Percentiles rank a stretch among this genome's conserved stretches.
phyloP scores from a whole-genome alignment of 495 filamentous ascomycete genomes.

The Baudoinia panamericana region DNA sequence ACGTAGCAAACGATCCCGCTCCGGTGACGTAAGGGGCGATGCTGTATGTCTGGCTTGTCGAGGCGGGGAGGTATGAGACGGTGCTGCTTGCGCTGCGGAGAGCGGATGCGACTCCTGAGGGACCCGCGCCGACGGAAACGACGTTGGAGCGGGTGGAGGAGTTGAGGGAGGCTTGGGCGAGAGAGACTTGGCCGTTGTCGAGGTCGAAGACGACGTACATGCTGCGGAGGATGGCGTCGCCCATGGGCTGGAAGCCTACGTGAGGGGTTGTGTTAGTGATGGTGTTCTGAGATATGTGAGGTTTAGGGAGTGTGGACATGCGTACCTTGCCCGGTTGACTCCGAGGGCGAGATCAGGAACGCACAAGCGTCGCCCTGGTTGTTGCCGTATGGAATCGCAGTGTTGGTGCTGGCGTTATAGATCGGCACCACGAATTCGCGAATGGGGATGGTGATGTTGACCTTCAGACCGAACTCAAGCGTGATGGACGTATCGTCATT shows the following conservation, averaged over 20 bases:
- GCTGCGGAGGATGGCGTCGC: conserved; percentile 16
- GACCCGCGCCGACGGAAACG: conserved; percentile 6
- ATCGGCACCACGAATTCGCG: conserved; percentile 18
- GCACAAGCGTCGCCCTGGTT: conserved; percentile 5
- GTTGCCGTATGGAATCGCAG: conserved; percentile 1
- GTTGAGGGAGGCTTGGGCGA: conserved; percentile 16
- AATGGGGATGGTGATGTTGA: conserved; percentile 14
- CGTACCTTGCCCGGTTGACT: conserved; percentile 1
- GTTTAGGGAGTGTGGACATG: no score
- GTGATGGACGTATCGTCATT: conserved; percentile 6
- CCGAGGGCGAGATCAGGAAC: conserved; percentile 6
- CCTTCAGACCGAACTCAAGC: conserved; percentile 6
- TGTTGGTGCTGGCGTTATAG: conserved; percentile 14
- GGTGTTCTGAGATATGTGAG: no score
- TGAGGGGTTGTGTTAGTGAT: no score
- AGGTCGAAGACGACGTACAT: conserved; percentile 23
- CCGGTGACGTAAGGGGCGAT: conserved; percentile 3
- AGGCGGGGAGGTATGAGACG: background rate
- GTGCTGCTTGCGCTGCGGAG: background rate
- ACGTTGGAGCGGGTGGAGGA: conserved; percentile 5
- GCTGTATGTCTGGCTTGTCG: background rate
- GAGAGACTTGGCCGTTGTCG: conserved; percentile 8
- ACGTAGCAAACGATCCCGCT: background rate
- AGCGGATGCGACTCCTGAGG: conserved; percentile 6
- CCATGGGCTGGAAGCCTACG: conserved; percentile 15